Evolutionary conservation across 225 moss, liverwort and hornwort genomes (phyloP).

Genomic region (Physcomitrellopsis africana): DNA sequence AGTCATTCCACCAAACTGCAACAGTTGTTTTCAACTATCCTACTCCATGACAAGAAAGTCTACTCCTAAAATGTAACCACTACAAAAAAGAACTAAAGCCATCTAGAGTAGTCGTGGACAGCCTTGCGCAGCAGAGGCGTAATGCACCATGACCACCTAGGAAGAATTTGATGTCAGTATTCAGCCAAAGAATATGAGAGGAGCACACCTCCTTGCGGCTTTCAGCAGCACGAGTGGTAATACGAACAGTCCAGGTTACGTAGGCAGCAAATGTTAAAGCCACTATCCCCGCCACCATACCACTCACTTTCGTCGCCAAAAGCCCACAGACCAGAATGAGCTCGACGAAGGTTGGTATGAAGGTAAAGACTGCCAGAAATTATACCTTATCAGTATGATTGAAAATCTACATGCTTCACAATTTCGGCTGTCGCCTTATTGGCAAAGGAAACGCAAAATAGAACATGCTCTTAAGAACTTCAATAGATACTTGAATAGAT

Average conservation of each 20-base stretch:
- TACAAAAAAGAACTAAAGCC: constrained; percentile 20
- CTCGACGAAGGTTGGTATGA: constrained; percentile 89
- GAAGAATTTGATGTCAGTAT: neutral
- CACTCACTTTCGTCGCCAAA: constrained; percentile 87
- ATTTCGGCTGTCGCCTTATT: neutral
- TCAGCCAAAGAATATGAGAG: constrained; percentile 25
- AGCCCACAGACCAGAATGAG: constrained; percentile 81
- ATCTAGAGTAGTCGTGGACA: neutral
- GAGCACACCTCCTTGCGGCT: constrained; percentile 83
- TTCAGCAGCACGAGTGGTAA: constrained; percentile 85
- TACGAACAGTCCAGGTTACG: constrained; percentile 75
- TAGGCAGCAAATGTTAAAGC: constrained; percentile 81
- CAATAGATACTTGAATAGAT: constrained; percentile 2
- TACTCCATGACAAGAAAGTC: constrained; percentile 7
- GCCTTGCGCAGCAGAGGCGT: constrained; percentile 3
- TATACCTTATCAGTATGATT: constrained; percentile 26
- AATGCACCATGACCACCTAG: neutral
- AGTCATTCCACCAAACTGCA: neutral
- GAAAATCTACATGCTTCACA: constrained; percentile 4
- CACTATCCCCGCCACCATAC: constrained; percentile 74
- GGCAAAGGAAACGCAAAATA: constrained; percentile 14
- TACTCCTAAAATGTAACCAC: constrained; percentile 12
- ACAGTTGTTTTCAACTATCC: neutral
- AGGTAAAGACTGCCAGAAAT: constrained; percentile 79
- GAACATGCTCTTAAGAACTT: neutral